These are phyloP conservation scores for Acacia confusa DNA, from an alignment of 306 rosid species.

Conservation along the genomic window DNA sequence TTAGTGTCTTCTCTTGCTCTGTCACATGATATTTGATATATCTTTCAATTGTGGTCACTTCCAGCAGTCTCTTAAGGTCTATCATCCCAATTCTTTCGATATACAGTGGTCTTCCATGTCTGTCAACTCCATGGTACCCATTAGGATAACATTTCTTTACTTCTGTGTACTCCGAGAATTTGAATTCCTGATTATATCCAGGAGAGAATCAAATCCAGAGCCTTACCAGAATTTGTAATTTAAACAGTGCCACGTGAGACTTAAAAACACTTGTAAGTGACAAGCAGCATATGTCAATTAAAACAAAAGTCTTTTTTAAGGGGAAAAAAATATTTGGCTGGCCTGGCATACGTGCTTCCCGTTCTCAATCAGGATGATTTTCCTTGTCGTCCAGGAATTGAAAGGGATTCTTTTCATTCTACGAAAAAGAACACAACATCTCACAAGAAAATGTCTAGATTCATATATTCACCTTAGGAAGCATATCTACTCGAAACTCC, in stretches of 20 bases:
- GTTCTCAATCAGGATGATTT: not conserved
- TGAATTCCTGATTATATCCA: conserved; percentile 60
- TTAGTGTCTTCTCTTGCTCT: conserved; percentile 85
- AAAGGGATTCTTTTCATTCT: not conserved
- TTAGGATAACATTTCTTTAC: conserved; percentile 88
- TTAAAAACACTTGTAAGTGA: not conserved
- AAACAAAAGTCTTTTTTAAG: not conserved
- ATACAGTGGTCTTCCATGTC: conserved; percentile 75
- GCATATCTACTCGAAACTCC: conserved; percentile 60
- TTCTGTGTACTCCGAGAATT: conserved; percentile 62
- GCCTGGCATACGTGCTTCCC: not conserved
- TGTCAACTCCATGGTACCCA: conserved; percentile 90
- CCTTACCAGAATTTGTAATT: conserved; percentile 9
- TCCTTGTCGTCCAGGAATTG: not conserved
- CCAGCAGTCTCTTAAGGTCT: conserved; percentile 62
- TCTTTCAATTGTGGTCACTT: conserved; percentile 72
- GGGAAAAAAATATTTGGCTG: not conserved
- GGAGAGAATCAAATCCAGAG: not conserved
- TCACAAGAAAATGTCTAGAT: not conserved
- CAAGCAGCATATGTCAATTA: not conserved
- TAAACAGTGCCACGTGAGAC: not conserved
- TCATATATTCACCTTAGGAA: conserved; percentile 55
- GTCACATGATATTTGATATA: conserved; percentile 66
- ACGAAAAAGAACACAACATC: not conserved
- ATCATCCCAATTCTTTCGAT: conserved; percentile 80